Evolutionary conservation across 2,329 filamentous ascomycete species (phyloP).

Genomic region (Teratosphaeriaceae sp.): DNA sequence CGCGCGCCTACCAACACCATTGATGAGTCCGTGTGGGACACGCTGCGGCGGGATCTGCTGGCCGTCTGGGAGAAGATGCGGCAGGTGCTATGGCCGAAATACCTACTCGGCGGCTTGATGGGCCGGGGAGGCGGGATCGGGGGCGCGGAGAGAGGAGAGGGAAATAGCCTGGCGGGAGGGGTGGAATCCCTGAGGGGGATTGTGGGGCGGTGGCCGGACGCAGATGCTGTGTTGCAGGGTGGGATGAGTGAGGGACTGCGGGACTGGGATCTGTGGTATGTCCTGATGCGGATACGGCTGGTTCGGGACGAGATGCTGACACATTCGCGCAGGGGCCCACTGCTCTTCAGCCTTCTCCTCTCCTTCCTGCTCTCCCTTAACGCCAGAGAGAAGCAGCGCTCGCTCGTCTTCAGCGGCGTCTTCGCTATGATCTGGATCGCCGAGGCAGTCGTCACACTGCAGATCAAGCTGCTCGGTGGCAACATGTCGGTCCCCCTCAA

Average conservation of each 20-base stretch:
- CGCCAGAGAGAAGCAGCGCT: slow-evolving; percentile 72
- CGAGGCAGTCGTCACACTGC: slow-evolving; percentile 91
- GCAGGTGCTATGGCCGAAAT: slow-evolving; percentile 93
- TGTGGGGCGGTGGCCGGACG: slow-evolving; percentile 60
- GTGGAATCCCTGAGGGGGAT: slow-evolving; percentile 42
- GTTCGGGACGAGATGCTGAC: slow-evolving; percentile 17
- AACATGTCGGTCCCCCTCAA: slow-evolving; percentile 71
- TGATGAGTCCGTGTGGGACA: slow-evolving; percentile 96
- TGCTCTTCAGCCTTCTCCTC: slow-evolving; percentile 87
- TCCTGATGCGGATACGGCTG: too few relatives aligned
- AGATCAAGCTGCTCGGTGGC: slow-evolving; percentile 92
- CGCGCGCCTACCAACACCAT: slow-evolving; percentile 86
- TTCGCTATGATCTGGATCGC: slow-evolving; percentile 97
- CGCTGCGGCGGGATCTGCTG: slow-evolving; percentile 81
- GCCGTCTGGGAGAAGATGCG: slow-evolving; percentile 98
- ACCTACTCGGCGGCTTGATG: slow-evolving; percentile 68
- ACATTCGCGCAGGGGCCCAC: slow-evolving; percentile 61
- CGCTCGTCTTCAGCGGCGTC: slow-evolving; percentile 87
- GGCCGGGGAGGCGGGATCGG: slow-evolving; percentile 50
- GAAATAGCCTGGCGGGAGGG: slow-evolving; percentile 32
- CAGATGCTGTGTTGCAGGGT: slow-evolving; percentile 58
- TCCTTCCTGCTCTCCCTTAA: slow-evolving; percentile 82
- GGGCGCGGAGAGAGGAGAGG: slow-evolving; percentile 52
- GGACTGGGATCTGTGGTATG: slow-evolving; percentile 91
- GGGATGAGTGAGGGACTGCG: slow-evolving; percentile 82